Evolutionary conservation across 2,329 filamentous ascomycete genomes (phyloP), one percentile per base, ranked within the genome.

Genomic region (Alternaria gaisen): DNA sequence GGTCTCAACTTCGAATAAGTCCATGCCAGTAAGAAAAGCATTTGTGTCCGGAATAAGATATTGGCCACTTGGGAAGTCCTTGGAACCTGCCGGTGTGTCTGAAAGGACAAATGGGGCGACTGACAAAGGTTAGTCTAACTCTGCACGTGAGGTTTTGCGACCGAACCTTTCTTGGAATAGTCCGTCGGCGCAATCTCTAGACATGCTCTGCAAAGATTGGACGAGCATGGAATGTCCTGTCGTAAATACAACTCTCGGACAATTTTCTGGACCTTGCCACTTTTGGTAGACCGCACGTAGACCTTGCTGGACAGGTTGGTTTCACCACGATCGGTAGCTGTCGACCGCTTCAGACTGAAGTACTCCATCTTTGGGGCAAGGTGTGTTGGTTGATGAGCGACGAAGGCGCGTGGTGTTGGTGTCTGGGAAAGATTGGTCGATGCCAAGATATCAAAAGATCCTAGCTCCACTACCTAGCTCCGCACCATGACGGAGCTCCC

Each of bases 211-310:
- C 95, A 99, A 44, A 99, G 84, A 79, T 90, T 91, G 26, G 94
- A 98, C 34, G 94, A 97, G 83, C 95, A 99, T 51, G 95, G 94
- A 74, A 99, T 98, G 79, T 99, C 95, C 81, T 94, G 92, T 79
- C 95, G 89, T 63, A 99, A 85, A 80, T 99, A 99, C 65, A 98
- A 86, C 83, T 99, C 95, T 73, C 94, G 89, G 68, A 99, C 95
- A 75, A 99, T 96, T 85, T 99, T 99, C 80, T 98, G 95, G 61
- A 98, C 94, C 83, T 97, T 97, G 80, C 95, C 95, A 80, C 89
- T 95, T 80, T 92, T 94, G 48, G 94, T 97, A 26, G 95, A 97
- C 62, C 95, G 88, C 66, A 99, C 92, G 77, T 96, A 99, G 72
- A 96, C 89, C 82, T 98, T 99, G 86, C 91, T 97, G 32, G 93